Conservation (phyloP, 2,329 filamentous ascomycete species). For the Aspergillus luchuensis region DNA sequence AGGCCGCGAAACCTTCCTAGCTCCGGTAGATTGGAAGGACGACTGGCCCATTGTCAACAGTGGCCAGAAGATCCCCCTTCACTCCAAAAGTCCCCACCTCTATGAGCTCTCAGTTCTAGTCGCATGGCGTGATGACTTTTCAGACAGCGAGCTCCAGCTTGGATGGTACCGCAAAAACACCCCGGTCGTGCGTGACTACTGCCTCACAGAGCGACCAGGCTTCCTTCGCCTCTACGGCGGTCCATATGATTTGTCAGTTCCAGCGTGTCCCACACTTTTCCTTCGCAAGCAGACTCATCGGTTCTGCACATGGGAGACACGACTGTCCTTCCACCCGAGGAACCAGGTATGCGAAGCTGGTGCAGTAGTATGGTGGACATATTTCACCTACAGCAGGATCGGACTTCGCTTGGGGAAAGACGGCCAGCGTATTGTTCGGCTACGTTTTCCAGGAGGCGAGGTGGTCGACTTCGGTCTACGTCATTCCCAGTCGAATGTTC, state of each 20-base stretch:
- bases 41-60: conserved; percentile 57
- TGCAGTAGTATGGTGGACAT: conserved; percentile 57
- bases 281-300: conserved; percentile 57
- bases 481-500: conserved; percentile 21
- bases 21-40: conserved; percentile 53
- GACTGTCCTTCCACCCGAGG: conserved; percentile 51
- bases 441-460: conserved; percentile 26
- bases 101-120: conserved; percentile 20
- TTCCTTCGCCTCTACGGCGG: conserved; percentile 55
- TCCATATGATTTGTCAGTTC: conserved; percentile 54
- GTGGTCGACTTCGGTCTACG: conserved; percentile 17
- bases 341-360: conserved; percentile 54
- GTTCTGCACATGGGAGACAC: conserved; percentile 46
- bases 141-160: conserved; percentile 23
- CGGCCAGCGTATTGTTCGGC: conserved; percentile 27
- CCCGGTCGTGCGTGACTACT: conserved; percentile 51
- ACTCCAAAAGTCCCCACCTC: conserved; percentile 23
- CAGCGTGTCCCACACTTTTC: conserved; percentile 55
- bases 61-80: conserved; percentile 48
- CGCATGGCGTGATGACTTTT: conserved; percentile 43
- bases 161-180: conserved; percentile 50
- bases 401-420: conserved; percentile 36
- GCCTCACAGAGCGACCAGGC: conserved; percentile 48
- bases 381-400: conserved; percentile 49
- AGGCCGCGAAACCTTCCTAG: conserved; percentile 56